Base-by-base conservation (phyloP, 768 basidiomycete species). In the Lentinula guzmanii region DNA sequence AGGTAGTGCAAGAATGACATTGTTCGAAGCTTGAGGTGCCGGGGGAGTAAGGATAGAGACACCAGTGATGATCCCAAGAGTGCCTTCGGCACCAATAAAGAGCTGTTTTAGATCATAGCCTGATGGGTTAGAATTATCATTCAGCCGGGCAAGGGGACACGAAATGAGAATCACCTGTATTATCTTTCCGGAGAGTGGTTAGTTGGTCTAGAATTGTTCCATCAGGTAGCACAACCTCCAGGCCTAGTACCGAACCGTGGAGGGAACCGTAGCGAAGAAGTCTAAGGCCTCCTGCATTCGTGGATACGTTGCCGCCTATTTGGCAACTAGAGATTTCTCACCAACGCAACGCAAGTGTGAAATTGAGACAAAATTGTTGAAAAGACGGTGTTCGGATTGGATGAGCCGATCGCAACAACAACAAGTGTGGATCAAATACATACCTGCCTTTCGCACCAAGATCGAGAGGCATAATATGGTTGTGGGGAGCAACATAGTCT, bases 61-160 rank as follows among this genome's bases (percentile, higher is more conserved):
- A 24, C 84, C 97, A 10, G 97, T 99, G 62, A 99, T 86, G 60
- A 99, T 80, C 50, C 97, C 97, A 24, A 99, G 86, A 0, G 96
- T 98, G 56, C 97, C 97, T 71, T 99, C 97, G 5, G 91, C 88
- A 11, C 97, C 97, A 66, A 99, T 97, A 76, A 98, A 99, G 16
- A 99, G 83, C 69, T 99, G 97, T 74, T 99, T 98, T 51, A 99
- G 80, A 72, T 99, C 97, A 71, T 97, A 98, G 11, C 97, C 96
- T 94, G 37, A 7, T 16, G 34, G 21, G n/a, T n/a, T 34, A 35
- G 31, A 3, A 33, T 31, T 54, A 39, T 37, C 21, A 13, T 54
- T 39, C 33, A 54, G 21, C 53, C 18, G 18, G 37, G 16, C 35
- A 52, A 39, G 21, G 9, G n/a, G 33, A n/a, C 37, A 21, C 7